Evolutionary conservation across 805 yeast genomes (phyloP), one percentile per base, ranked within the genome.

Genomic region (Candida parachauliodes): DNA sequence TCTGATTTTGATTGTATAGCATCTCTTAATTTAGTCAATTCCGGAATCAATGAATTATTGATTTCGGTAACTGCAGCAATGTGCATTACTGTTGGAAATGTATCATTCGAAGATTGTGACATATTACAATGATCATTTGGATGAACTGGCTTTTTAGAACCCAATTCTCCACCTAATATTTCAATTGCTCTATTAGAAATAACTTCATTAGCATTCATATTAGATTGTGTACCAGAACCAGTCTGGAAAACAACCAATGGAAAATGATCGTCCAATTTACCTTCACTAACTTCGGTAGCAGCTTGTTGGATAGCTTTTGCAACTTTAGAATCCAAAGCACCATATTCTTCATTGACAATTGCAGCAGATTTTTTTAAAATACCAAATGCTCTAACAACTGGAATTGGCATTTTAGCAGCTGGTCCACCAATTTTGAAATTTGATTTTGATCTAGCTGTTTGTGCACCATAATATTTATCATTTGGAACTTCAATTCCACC

Each of bases 31-130:
- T 68, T 72, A 41, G 76, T 72, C 58, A 93, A 74, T 57, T 88
- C 86, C 12, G 98, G 98, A 37, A 91, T 51, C 62, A 93, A 75
- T 28, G 73, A 70, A 58, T 76, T 55, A 38, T 82, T 69, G 68
- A 91, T 85, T 71, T 91, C 96, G 29, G 84, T 77, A 46, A 89
- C 96, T 14, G 98, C 96, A 40, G 98, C 97, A 67, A 93, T 91
- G 72, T 93, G 98, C 98, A 93, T 93, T 40, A 91, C 98, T 25
- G 98, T 89, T 51, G 98, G 98, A 85, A 93, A 93, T 39, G 98
- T 93, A 69, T 93, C 98, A 65, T 93, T 93, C 32, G 96, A 88
- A n/a, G 96, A 87, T 71, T 93, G 98, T 14, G 96, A 86, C 87
- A 88, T 89, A 76, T 93, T 93, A 55, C 89, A 94, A 69, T 93